A percentile compares a stretch with the other conserved stretches of the same genome.
These are phyloP conservation scores for Calonectria honghensis DNA, from an alignment of 2,329 filamentous ascomycete genomes.

Conservation along the genomic window DNA sequence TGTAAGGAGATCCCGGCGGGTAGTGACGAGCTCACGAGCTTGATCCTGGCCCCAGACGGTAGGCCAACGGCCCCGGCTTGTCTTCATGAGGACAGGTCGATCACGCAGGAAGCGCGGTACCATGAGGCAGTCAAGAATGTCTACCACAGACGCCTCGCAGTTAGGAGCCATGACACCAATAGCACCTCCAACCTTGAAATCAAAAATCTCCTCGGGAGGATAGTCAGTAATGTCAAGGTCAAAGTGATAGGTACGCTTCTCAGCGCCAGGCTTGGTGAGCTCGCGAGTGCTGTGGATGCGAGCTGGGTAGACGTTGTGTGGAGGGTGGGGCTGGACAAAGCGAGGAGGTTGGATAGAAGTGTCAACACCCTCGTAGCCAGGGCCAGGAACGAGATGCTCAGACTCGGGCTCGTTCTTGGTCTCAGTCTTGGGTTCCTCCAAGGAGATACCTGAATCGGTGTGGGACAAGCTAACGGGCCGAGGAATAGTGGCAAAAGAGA, in stretches of 20 bases:
- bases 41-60: conserved; percentile 98
- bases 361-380: conserved; percentile 68
- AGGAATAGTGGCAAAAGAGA: conserved; percentile 79
- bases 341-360: conserved; percentile 83
- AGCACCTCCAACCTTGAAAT: conserved; percentile 97
- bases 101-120: conserved; percentile 89
- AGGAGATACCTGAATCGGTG: conserved; percentile 69
- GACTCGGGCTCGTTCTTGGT: conserved; percentile 43
- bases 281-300: conserved; percentile 89
- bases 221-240: conserved; percentile 98
- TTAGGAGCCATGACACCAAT: conserved; percentile 96
- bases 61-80: conserved; percentile 90
- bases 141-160: conserved; percentile 83
- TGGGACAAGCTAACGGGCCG: conserved; percentile 59
- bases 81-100: conserved; percentile 87
- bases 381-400: conserved; percentile 54
- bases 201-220: conserved; percentile 86
- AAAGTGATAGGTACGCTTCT: conserved; percentile 98
- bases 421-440: conserved; percentile 58
- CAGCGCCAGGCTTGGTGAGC: conserved; percentile 89
- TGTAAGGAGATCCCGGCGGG: conserved; percentile 91
- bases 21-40: conserved; percentile 90
- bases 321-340: conserved; percentile 96
- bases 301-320: conserved; percentile 94
- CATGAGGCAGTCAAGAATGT: conserved; percentile 87